These are phyloP conservation scores for Sclerotinia sclerotiorum DNA, from an alignment of 2,329 filamentous ascomycete genomes.

Conservation along the genomic window DNA sequence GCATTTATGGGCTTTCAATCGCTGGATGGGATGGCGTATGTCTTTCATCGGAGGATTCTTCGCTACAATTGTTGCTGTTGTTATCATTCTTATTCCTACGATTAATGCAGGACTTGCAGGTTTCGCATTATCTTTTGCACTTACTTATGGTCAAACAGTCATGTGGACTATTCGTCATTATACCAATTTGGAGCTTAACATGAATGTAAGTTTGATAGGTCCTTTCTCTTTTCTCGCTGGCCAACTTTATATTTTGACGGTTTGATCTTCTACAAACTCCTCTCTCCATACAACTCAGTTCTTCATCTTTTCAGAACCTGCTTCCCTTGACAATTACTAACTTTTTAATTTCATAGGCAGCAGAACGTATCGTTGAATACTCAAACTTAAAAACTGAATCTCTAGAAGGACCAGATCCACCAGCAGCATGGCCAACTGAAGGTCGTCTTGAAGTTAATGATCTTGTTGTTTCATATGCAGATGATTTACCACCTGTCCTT, in stretches of 20 bases:
- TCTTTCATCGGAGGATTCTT: conserved; percentile 68
- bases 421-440: conserved; percentile 73
- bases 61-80: conserved; percentile 60
- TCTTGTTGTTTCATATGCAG: conserved; percentile 70
- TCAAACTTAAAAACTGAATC: conserved; percentile 66
- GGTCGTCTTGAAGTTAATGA: conserved; percentile 72
- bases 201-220: conserved; percentile 56
- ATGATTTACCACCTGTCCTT: conserved; percentile 68
- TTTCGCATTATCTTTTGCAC: conserved; percentile 71
- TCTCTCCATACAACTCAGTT: neutral
- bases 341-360: conserved; percentile 34
- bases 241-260: neutral
- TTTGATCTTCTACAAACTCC: no score
- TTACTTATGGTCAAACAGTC: conserved; percentile 65
- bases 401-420: conserved; percentile 58
- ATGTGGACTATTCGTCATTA: conserved; percentile 68
- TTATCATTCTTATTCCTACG: conserved; percentile 60
- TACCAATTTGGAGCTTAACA: conserved; percentile 70
- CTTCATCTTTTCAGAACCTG: neutral
- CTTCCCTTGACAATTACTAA: neutral
- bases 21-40: conserved; percentile 77
- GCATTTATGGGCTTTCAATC: conserved; percentile 70
- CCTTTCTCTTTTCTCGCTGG: neutral
- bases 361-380: conserved; percentile 75
- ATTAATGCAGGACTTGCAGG: conserved; percentile 72